Conservation (phyloP, 31 red algal species). For the Odonthalia washingtoniensis region DNA sequence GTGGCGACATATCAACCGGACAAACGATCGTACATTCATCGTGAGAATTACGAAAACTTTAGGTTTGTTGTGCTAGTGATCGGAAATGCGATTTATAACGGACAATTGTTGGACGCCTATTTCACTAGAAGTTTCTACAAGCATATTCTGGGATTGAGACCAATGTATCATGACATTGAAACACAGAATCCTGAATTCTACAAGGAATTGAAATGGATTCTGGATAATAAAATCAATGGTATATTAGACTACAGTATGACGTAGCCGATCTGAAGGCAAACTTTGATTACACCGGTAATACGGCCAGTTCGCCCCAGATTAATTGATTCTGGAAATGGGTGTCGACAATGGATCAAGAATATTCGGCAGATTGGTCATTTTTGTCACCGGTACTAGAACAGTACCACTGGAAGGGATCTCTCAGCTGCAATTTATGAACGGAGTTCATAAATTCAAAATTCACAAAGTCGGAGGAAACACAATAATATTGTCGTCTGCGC, state of each 20-base stretch:
- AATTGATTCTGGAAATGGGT: conserved; percentile 98
- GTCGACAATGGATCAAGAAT: conserved; percentile 88
- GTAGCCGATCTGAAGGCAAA: conserved; percentile 92
- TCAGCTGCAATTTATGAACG: conserved; percentile 96
- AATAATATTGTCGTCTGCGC: conserved; percentile 87
- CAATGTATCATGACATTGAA: conserved; percentile 85
- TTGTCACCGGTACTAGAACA: conserved; percentile 98
- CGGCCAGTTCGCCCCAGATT: conserved; percentile 85
- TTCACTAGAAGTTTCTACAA: conserved; percentile 99
- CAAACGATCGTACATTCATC: conserved; percentile 88
- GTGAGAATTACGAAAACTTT: conserved; percentile 82
- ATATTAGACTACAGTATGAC: conserved; percentile 94
- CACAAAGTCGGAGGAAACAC: conserved; percentile 89
- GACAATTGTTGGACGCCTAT: conserved; percentile 98
- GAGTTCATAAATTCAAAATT: conserved; percentile 97
- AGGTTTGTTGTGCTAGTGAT: conserved; percentile 93
- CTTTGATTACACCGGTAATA: no score
- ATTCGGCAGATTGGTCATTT: conserved; percentile 95
- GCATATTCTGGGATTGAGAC: conserved; percentile 96
- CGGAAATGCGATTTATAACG: conserved; percentile 97
- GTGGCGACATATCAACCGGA: conserved; percentile 96
- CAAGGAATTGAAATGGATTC: conserved; percentile 89
- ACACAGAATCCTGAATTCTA: conserved; percentile 99
- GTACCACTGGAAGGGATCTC: conserved; percentile 97
- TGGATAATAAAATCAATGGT: conserved; percentile 92